Evolutionary conservation across 805 yeast genomes (phyloP), one percentile per base, ranked within the genome.

Genomic region (Candida adriatica): DNA sequence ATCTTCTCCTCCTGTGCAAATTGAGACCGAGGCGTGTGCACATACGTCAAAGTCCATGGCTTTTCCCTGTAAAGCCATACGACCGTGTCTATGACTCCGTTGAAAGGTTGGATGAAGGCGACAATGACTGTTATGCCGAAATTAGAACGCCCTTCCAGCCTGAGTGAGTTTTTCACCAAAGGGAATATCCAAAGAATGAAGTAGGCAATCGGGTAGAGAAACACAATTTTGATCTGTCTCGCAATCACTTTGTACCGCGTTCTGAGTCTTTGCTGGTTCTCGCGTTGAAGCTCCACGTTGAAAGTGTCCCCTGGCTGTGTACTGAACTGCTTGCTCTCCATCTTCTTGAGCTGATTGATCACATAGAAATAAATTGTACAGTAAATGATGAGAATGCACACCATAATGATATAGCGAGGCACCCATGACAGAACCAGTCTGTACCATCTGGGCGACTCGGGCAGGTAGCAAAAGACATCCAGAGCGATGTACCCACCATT

Each of bases 101-200:
- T 80, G 45, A 83, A 68, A 2, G 95, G 88, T 55, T 81, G 87
- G 64, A 79, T 73, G 43, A 77, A 76, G 0, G 92, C 81, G n/a
- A 80, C 74, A 33, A 80, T 58, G 31, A 73, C 68, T 31, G 72
- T 68, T 24, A 84, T 55, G 79, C 90, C 79, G 37, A 68, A 67
- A 7, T 71, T 63, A 3, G 80, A 73, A 1, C 73, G 71, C 37
- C 68, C 62, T 2, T 38, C 26, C 14, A 66, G 51, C 35, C 70
- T 75, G 8, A 84, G 64, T 34, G 75, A 64, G 46, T 80, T 82
- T 21, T 73, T 63, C 5, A 79, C 68, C 38, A 84, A 70, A 2
- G 96, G 96, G 42, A 82, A 78, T 14, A 79, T 49, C 96, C 96
- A 87, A 28, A 86, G 56, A 17, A 81, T 64, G 36, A 85, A 65